Evolutionary conservation across 345 rosid species (phyloP), one percentile per base, ranked within the genome.

Genomic region (Hypericum androsaemum): DNA sequence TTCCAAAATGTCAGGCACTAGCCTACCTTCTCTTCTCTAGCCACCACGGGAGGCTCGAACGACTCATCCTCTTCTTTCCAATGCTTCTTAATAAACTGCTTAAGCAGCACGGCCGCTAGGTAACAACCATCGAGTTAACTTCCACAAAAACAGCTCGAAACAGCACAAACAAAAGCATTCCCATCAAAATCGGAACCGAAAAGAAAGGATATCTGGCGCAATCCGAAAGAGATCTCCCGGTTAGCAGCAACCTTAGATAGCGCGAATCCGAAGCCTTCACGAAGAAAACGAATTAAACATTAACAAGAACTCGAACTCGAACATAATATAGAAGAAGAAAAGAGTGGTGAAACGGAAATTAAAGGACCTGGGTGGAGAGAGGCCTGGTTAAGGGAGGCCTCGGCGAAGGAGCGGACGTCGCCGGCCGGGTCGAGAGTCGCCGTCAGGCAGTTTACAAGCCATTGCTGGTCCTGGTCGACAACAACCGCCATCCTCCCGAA

Each of bases 61-160:
- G 64, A 74, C 11, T 84, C 89, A 35, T 90, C 98, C 14, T 76
- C 84, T 65, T 84, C 96, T 64, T 77, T 86, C 96, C 96, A 90
- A 60, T 87, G 98, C 61, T 79, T 87, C 63, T 74, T 84, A 56
- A 90, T 77, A 62, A 80, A 90, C 67, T 84, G 95, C 78, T 87
- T 90, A 58, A 90, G 62, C 69, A 90, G 75, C 8, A 87, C 83
- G n/a, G 95, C 95, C 65, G 98, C 98, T 73, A 87, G 70, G 98
- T 87, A 68, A 58, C 56, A 56, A 47, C 39, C 54, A 14, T 22
- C 32, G 32, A 22, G 92, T 86, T 71, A 90, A 89, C 47, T 69
- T 71, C 54, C 37, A 74, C 77, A 70, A 40, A 7, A 64, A 58
- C 15, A 44, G 16, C 37, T 43, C 36, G 38, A 32, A 8, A 54